Evolutionary conservation across 805 yeast species (phyloP), one percentile per base, ranked within the genome.

Genomic region (Candida hispaniensis): DNA sequence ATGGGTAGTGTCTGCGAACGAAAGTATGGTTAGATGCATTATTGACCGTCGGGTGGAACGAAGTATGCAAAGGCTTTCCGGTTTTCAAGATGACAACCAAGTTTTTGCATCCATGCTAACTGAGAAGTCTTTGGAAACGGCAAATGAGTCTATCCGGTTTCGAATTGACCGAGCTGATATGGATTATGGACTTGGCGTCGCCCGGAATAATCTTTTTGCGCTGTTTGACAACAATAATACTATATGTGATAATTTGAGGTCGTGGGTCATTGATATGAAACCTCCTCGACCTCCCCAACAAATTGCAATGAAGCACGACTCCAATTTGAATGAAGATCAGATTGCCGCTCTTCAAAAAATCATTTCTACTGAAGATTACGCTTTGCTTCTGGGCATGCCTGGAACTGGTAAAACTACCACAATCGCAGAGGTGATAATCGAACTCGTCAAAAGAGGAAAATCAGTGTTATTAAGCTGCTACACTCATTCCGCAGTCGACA

Each of bases 341-440:
- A 41, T 60, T 4, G 46, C 39, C 2, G 97, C 96, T 0, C 64
- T 91, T 22, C 67, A 72, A 10, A 69, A 64, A 41, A 81, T 75
- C 0, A 51, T 83, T 30, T 54, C 65, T 10, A 67, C 91, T 0
- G 52, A 73, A 35, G 94, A 86, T 51, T 91, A 81, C 50, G 64
- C 86, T 4, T 61, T 91, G 47, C 69, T 91, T 12, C 59, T 88
- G 41, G 98, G 98, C 0, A 91, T 91, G 98, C 98, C 98, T 0
- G 98, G 98, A 3, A 91, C 97, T 0, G 98, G 95, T 7, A 83
- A 83, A 50, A 83, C 95, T 2, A 83, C 97, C 0, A 79, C 86
- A 0, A 85, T 91, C 36, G 79, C 93, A 0, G 74, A 76, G 28
- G 48, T 91, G 11, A 76, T 86, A 26, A 64, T 68, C 39, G 60